Base-by-base conservation (phyloP, 352 stramenopile species). In the Pythium utonaiense region DNA sequence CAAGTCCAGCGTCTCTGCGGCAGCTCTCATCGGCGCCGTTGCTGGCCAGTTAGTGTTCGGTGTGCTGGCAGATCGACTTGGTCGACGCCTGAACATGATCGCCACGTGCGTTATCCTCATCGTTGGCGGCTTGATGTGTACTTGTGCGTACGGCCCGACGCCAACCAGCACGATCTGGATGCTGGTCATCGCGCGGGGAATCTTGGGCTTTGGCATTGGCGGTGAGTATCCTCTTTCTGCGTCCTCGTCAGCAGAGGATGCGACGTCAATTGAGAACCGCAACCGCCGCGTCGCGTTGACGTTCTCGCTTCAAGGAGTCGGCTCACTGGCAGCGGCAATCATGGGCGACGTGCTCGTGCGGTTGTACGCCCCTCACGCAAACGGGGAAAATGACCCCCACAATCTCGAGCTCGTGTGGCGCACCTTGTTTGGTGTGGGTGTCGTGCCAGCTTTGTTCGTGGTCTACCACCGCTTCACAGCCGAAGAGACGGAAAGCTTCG, bases 401-500 rank as follows among this genome's bases (percentile, higher is more conserved):
- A 64, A 73, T n/a, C 67, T 91, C 0, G 78, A 91, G 50, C 65
- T 82, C 21, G 71, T 91, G 34, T 91, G 81, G 81, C 77, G 81
- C 8, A 17, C 81, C 33, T 59, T 89, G 3, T 85, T 91, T n/a
- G 81, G 66, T 6, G 71, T 91, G 17, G 79, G 83, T 10, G 70
- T 87, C 9, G 54, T 89, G 42, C 83, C 83, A 0, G 77, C 83
- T 10, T 54, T 62, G 28, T 60, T 93, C n/a, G 73, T 89, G 16
- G 82, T 80, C 58, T 89, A 85, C 70, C 88, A 72, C 44, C 80
- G 83, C 14, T 51, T 89, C 38, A 75, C 68, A 0, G 79, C 78
- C 1, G 74, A 91, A 25, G 82, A 91, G 61, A 85, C 82, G 0
- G 76, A 76, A 41, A 69, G 66, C 12, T 79, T 71, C 36, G 62